Percentiles rank a stretch among this genome's conserved stretches.
phyloP scores from a whole-genome alignment of 345 rosid genomes.

The Kernera saxatilis region DNA sequence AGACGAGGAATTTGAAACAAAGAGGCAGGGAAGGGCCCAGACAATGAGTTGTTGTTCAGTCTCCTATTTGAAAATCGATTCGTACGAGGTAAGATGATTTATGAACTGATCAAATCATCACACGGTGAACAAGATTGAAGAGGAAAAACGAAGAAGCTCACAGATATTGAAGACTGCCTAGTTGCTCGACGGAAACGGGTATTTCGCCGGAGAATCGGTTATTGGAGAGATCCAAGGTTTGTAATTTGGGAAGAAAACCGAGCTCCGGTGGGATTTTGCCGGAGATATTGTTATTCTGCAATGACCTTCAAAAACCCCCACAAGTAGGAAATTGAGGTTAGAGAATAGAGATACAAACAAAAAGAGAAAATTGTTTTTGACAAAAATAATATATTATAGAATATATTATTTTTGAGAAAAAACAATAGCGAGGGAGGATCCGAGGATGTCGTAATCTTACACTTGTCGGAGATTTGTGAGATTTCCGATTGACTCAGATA shows the following conservation, averaged over 20 bases:
- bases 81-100: slow-evolving; percentile 22
- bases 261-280: slow-evolving; percentile 73
- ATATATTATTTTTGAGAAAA: background rate
- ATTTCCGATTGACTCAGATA: slow-evolving; percentile 60
- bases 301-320: slow-evolving; percentile 41
- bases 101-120: slow-evolving; percentile 7
- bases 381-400: background rate
- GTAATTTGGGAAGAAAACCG: slow-evolving; percentile 62
- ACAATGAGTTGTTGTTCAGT: slow-evolving; percentile 88
- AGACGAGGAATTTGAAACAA: slow-evolving; percentile 68
- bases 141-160: slow-evolving; percentile 33
- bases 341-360: slow-evolving; percentile 6
- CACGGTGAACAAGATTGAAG: background rate
- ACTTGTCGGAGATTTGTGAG: slow-evolving; percentile 93
- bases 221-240: slow-evolving; percentile 82
- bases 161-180: slow-evolving; percentile 71
- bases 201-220: slow-evolving; percentile 59
- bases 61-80: slow-evolving; percentile 44
- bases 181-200: slow-evolving; percentile 52
- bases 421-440: slow-evolving; percentile 1
- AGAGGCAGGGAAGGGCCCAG: slow-evolving; percentile 77
- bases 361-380: background rate
- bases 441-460: slow-evolving; percentile 43
- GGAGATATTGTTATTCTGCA: slow-evolving; percentile 85
- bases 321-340: background rate